Evolutionary conservation across 352 stramenopile genomes (phyloP).

Genomic region (Pythium insidiosum): DNA sequence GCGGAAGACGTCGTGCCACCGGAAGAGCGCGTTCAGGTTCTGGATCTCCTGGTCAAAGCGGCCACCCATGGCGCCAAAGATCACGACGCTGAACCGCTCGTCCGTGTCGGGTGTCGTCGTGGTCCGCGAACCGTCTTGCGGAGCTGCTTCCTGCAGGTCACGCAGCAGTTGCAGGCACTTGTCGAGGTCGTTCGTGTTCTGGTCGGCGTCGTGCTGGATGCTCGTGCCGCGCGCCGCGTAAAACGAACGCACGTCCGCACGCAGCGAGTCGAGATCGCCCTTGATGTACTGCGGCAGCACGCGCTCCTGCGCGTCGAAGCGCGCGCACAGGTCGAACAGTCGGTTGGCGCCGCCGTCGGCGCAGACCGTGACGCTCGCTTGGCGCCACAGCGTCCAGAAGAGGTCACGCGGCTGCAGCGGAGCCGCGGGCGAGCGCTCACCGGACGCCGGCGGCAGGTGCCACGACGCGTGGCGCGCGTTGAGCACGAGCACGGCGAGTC

Average conservation of each 20-base stretch:
- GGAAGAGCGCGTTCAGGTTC: slow-evolving; percentile 89
- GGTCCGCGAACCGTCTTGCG: background rate
- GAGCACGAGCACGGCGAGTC: slow-evolving; percentile 53
- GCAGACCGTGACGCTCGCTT: slow-evolving; percentile 74
- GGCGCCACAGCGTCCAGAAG: slow-evolving; percentile 68
- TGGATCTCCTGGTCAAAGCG: slow-evolving; percentile 98
- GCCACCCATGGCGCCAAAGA: slow-evolving; percentile 93
- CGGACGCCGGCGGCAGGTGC: slow-evolving; percentile 18
- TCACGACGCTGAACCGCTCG: slow-evolving; percentile 68
- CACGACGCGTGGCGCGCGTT: slow-evolving; percentile 43
- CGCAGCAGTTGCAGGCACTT: slow-evolving; percentile 78
- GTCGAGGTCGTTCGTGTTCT: slow-evolving; percentile 95
- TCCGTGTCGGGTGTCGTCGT: slow-evolving; percentile 8
- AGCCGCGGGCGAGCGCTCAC: slow-evolving; percentile 14
- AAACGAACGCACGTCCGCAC: slow-evolving; percentile 75
- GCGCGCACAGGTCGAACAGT: slow-evolving; percentile 72
- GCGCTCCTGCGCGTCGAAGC: slow-evolving; percentile 25
- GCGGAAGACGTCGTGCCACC: slow-evolving; percentile 77
- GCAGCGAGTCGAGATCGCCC: slow-evolving; percentile 93
- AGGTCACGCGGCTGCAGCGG: slow-evolving; percentile 26
- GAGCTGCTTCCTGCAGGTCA: slow-evolving; percentile 19
- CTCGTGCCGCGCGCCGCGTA: slow-evolving; percentile 60
- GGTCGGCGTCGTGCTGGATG: slow-evolving; percentile 76
- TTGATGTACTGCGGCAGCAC: slow-evolving; percentile 89
- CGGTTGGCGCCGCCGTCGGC: slow-evolving; percentile 95